A percentile compares a stretch with the other conserved stretches of the same genome.
Evolutionary conservation across 2,329 filamentous ascomycete genomes (phyloP).

Genomic region (Rachicladosporium sp.): DNA sequence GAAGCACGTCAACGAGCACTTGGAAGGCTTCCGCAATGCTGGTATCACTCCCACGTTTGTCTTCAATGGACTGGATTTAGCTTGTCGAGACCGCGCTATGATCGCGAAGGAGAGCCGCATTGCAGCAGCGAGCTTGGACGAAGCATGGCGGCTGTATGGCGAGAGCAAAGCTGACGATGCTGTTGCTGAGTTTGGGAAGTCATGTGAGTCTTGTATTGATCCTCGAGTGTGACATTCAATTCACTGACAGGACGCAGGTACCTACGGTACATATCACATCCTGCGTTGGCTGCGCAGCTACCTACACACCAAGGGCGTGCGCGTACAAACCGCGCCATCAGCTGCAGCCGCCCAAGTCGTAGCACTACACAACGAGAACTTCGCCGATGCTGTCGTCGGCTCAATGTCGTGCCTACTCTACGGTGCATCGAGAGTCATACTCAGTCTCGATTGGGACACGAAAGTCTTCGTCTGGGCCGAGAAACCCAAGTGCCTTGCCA

Average conservation of each 20-base stretch:
- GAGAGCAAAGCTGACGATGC: conserved; percentile 66
- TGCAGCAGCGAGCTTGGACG: conserved; percentile 17
- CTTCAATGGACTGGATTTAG: conserved; percentile 67
- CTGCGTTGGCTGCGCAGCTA: conserved; percentile 66
- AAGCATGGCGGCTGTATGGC: conserved; percentile 82
- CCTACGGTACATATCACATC: conserved; percentile 58
- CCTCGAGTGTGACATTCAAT: not conserved
- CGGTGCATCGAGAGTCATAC: conserved; percentile 66
- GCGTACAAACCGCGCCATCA: conserved; percentile 76
- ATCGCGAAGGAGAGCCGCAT: conserved; percentile 14
- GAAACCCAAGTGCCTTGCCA: conserved; percentile 46
- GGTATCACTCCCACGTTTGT: conserved; percentile 70
- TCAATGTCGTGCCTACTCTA: conserved; percentile 78
- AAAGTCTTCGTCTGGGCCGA: conserved; percentile 50
- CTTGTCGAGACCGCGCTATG: conserved; percentile 15
- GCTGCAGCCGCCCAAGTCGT: conserved; percentile 74
- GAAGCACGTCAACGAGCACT: conserved; percentile 60
- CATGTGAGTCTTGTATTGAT: conserved; percentile 41
- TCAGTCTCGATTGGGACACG: conserved; percentile 53
- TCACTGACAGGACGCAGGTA: conserved; percentile 39
- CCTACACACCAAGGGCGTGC: conserved; percentile 53
- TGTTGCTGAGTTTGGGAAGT: conserved; percentile 75
- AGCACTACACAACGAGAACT: conserved; percentile 52
- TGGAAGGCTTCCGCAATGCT: conserved; percentile 58
- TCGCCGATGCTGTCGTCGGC: conserved; percentile 65